phyloP scores from a whole-genome alignment of 345 rosid genomes.

The Acer saccharum region DNA sequence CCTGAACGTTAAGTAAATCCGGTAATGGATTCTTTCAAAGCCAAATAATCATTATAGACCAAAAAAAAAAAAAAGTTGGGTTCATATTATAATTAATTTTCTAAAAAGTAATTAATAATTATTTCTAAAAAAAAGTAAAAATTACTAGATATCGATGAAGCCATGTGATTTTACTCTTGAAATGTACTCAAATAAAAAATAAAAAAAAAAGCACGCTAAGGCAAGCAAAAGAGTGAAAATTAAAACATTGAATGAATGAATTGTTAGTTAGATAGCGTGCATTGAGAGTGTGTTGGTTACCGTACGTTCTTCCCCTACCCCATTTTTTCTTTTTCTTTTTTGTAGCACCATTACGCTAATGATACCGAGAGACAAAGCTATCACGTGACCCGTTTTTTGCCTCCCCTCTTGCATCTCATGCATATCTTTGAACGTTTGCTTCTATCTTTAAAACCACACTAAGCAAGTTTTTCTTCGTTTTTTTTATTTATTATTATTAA shows the following conservation, averaged over 20 bases:
- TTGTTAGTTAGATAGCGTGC: constrained; percentile 11
- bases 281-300: constrained; percentile 2
- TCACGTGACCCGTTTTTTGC: constrained; percentile 16
- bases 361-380: constrained; percentile 26
- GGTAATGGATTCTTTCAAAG: too few relatives aligned
- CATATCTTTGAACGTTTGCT: constrained; percentile 19
- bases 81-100: neutral
- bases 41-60: too few relatives aligned
- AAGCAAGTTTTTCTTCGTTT: too few relatives aligned
- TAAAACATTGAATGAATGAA: constrained; percentile 12
- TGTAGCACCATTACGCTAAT: constrained; percentile 7
- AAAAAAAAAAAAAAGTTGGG: neutral
- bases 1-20: too few relatives aligned
- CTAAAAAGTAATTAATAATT: neutral
- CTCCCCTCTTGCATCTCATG: constrained; percentile 17
- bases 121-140: neutral
- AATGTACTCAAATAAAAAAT: neutral
- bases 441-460: constrained; percentile 12
- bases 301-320: neutral
- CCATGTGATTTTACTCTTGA: neutral
- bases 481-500: too few relatives aligned
- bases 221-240: constrained; percentile 13
- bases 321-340: neutral
- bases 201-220: neutral
- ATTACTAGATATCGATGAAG: neutral